Evolutionary conservation across 2,329 filamentous ascomycete species (phyloP).

Genomic region (Aspergillus sergii): DNA sequence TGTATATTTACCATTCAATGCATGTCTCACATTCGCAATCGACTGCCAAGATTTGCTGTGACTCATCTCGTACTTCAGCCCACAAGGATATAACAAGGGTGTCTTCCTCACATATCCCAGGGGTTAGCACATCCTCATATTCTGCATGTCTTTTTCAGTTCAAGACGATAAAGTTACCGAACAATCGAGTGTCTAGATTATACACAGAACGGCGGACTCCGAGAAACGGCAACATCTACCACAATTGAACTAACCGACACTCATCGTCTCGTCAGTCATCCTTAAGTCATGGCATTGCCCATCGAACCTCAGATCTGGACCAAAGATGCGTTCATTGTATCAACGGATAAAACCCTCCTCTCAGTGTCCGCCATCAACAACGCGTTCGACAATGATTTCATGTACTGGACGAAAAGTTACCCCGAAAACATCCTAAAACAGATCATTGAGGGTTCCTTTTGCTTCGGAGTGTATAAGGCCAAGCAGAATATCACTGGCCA

Average conservation of each 20-base stretch:
- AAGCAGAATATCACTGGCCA: background rate
- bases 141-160: background rate
- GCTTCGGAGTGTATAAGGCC: conserved; percentile 58
- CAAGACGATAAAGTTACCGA: too few species aligned
- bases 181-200: too few species aligned
- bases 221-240: background rate
- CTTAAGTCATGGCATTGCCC: conserved; percentile 12
- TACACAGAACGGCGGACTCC: too few species aligned
- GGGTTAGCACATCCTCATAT: background rate
- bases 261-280: too few species aligned
- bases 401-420: conserved; percentile 64
- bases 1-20: too few species aligned
- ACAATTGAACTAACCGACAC: background rate
- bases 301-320: conserved; percentile 13
- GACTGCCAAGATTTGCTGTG: background rate
- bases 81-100: background rate
- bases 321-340: conserved; percentile 45
- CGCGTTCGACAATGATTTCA: conserved; percentile 58
- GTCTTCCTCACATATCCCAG: background rate
- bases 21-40: background rate
- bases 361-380: conserved; percentile 58
- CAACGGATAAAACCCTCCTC: conserved; percentile 61
- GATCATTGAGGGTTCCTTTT: conserved; percentile 61
- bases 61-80: background rate
- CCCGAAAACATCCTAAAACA: conserved; percentile 53